phyloP scores from a whole-genome alignment of 1,284 basidiomycete genomes.

The Earliella scabrosa region DNA sequence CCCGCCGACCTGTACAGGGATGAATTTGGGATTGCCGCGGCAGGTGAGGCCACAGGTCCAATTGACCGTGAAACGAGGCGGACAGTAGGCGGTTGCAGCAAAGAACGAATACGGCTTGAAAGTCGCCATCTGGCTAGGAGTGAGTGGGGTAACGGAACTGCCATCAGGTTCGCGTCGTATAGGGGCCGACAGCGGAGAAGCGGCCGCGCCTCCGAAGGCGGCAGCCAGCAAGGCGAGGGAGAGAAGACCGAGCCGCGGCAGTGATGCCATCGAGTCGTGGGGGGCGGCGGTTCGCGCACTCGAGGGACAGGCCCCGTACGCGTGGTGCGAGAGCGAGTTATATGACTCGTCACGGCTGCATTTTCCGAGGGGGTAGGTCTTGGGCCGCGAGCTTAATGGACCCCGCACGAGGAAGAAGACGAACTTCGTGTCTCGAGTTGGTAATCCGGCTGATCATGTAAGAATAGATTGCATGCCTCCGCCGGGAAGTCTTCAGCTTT shows the following conservation, averaged over 20 bases:
- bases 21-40: conserved; percentile 55
- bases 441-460: neutral
- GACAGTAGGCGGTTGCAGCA: conserved; percentile 41
- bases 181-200: neutral
- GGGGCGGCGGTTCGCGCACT: neutral
- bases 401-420: neutral
- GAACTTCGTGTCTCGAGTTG: neutral
- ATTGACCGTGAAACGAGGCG: conserved; percentile 31
- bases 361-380: neutral
- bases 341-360: neutral
- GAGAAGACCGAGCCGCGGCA: neutral
- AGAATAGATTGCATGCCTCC: neutral
- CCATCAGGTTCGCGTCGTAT: neutral
- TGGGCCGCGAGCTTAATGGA: neutral
- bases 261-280: no score
- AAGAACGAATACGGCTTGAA: conserved; percentile 45
- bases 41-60: conserved; percentile 43
- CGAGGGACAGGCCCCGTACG: neutral
- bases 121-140: conserved; percentile 33
- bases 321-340: neutral
- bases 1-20: conserved; percentile 63
- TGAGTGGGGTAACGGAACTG: conserved; percentile 32
- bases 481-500: no score
- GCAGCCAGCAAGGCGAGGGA: neutral
- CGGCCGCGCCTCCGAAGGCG: neutral